Conservation (phyloP, 805 yeast species). For the Scheffersomyces spartinae region DNA sequence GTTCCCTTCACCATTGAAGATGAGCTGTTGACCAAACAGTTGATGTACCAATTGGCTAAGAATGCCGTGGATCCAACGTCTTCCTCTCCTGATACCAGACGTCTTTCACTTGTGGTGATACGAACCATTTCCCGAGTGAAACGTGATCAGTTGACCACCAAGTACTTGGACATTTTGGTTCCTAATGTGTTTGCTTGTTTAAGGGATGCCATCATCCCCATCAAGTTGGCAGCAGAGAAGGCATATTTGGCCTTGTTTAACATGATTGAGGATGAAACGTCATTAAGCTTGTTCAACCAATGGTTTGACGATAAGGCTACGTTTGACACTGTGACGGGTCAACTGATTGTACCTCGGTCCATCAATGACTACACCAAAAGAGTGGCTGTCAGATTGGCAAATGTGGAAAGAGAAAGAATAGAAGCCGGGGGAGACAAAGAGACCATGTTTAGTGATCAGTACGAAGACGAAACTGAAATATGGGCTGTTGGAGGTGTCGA, state of each 20-base stretch:
- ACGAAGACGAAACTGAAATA: slow-evolving; percentile 77
- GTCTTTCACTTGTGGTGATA: slow-evolving; percentile 64
- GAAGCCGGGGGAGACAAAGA: slow-evolving; percentile 87
- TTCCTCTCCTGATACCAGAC: slow-evolving; percentile 62
- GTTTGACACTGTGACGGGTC: slow-evolving; percentile 33
- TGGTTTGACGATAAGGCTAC: slow-evolving; percentile 48
- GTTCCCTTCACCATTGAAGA: slow-evolving; percentile 8
- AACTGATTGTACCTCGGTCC: slow-evolving; percentile 50
- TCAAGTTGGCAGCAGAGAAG: slow-evolving; percentile 89
- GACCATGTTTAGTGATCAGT: slow-evolving; percentile 70
- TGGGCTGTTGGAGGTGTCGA: slow-evolving; percentile 81
- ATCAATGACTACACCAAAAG: slow-evolving; percentile 82
- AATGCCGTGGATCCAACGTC: slow-evolving; percentile 42
- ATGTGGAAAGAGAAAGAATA: slow-evolving; percentile 77
- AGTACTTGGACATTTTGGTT: slow-evolving; percentile 44
- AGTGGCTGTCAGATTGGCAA: slow-evolving; percentile 79
- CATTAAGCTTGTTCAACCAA: slow-evolving; percentile 36
- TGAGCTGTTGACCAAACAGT: slow-evolving; percentile 19
- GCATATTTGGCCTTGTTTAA: slow-evolving; percentile 65
- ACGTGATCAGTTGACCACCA: slow-evolving; percentile 36
- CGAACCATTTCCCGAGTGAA: slow-evolving; percentile 65
- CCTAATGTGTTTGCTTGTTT: slow-evolving; percentile 74
- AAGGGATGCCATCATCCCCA: slow-evolving; percentile 81
- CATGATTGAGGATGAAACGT: slow-evolving; percentile 59
- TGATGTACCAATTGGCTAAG: slow-evolving; percentile 42